phyloP scores from a whole-genome alignment of 2,329 filamentous ascomycete species.

The Aschersonia sp. region DNA sequence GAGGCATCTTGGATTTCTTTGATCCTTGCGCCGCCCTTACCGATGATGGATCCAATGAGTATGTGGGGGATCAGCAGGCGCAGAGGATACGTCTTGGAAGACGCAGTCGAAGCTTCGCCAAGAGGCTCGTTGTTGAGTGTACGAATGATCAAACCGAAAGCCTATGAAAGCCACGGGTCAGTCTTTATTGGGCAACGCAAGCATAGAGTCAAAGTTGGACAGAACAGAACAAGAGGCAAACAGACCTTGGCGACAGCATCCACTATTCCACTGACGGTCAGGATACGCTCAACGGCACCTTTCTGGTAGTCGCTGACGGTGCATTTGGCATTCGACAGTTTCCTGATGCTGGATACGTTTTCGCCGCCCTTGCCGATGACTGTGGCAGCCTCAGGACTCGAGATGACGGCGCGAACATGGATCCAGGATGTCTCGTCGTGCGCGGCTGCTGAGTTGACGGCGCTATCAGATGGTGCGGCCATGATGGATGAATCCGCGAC shows the following conservation, averaged over 20 bases:
- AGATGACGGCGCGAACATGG: constrained; percentile 92
- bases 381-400: constrained; percentile 91
- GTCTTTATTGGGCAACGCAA: constrained; percentile 3
- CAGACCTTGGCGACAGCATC: constrained; percentile 91
- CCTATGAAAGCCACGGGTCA: constrained; percentile 34
- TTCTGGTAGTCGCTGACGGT: constrained; percentile 98
- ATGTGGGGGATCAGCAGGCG: constrained; percentile 93
- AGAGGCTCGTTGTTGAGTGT: constrained; percentile 96
- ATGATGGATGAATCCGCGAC: constrained; percentile 8
- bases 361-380: constrained; percentile 98
- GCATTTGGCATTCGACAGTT: constrained; percentile 91
- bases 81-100: constrained; percentile 94
- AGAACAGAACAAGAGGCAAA: not conserved
- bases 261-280: constrained; percentile 92
- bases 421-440: constrained; percentile 95
- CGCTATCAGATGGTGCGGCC: constrained; percentile 15
- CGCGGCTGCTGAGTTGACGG: constrained; percentile 33
- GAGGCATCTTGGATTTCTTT: constrained; percentile 98
- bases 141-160: constrained; percentile 94
- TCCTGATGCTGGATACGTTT: constrained; percentile 94
- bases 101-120: constrained; percentile 71
- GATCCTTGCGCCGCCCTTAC: constrained; percentile 89
- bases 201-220: not conserved
- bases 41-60: constrained; percentile 95
- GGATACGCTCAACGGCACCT: constrained; percentile 90